These are phyloP conservation scores for Pinus tabuliformis DNA, from an alignment of 75 land plant genomes.

Conservation along the genomic window DNA sequence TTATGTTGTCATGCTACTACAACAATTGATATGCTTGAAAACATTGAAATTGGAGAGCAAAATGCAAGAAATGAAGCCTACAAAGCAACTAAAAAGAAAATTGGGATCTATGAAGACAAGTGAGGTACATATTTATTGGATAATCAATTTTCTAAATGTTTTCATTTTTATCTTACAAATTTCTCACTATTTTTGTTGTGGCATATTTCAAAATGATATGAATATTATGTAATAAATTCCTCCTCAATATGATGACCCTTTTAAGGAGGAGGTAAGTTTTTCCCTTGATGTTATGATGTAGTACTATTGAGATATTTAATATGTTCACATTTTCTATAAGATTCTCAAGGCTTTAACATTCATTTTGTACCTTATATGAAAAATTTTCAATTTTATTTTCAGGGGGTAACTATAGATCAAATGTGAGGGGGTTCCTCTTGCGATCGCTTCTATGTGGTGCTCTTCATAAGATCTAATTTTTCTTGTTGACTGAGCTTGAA, in stretches of 20 bases:
- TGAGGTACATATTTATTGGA: constrained; percentile 22
- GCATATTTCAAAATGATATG: constrained; percentile 78
- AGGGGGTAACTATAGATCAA: too few relatives aligned
- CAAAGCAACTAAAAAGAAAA: constrained; percentile 88
- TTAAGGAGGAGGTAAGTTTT: constrained; percentile 75
- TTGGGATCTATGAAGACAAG: constrained; percentile 89
- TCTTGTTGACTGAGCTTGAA: too few relatives aligned
- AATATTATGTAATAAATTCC: constrained; percentile 59
- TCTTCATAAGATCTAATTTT: too few relatives aligned
- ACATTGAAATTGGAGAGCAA: constrained; percentile 92
- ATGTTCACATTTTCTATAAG: too few relatives aligned
- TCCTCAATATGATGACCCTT: constrained; percentile 92
- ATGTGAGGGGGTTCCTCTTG: too few relatives aligned
- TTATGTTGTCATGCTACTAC: neutral
- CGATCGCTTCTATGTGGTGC: too few relatives aligned
- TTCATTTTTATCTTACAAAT: too few relatives aligned
- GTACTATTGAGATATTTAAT: too few relatives aligned
- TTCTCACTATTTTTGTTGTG: neutral
- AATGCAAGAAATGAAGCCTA: constrained; percentile 84
- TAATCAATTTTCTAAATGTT: neutral
- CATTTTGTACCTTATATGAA: too few relatives aligned
- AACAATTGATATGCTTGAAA: constrained; percentile 95
- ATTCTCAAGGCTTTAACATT: too few relatives aligned
- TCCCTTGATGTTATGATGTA: too few relatives aligned
- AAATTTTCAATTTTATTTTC: too few relatives aligned